Conservation (phyloP, 2,329 filamentous ascomycete species). For the Fusarium torreyae region DNA sequence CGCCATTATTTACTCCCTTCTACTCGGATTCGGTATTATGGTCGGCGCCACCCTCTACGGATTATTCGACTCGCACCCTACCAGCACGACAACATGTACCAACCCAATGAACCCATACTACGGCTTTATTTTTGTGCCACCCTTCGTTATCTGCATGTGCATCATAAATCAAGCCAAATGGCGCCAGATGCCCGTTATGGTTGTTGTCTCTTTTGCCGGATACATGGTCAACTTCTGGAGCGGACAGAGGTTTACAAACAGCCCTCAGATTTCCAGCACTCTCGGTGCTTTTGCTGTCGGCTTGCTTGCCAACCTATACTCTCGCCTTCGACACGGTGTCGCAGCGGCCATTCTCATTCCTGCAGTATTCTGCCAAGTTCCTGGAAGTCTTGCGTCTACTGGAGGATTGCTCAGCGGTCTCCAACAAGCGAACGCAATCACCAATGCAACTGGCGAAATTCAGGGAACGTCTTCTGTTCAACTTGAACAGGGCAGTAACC, state of each 20-base stretch:
- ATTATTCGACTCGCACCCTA: constrained; percentile 69
- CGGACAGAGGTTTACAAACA: constrained; percentile 74
- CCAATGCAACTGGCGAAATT: constrained; percentile 54
- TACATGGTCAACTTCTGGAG: constrained; percentile 85
- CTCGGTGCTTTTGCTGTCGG: constrained; percentile 84
- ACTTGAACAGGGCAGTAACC: constrained; percentile 38
- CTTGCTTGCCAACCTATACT: constrained; percentile 83
- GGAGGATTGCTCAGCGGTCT: constrained; percentile 64
- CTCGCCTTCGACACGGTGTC: constrained; percentile 68
- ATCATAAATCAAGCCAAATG: constrained; percentile 87
- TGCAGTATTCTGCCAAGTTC: constrained; percentile 65
- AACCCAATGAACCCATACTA: constrained; percentile 60
- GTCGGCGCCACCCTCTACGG: constrained; percentile 76
- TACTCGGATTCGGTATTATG: constrained; percentile 81
- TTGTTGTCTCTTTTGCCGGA: constrained; percentile 79
- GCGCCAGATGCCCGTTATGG: constrained; percentile 85
- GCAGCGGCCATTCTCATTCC: constrained; percentile 64
- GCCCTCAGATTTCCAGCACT: constrained; percentile 82
- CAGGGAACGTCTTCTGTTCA: constrained; percentile 55
- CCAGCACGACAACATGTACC: constrained; percentile 59
- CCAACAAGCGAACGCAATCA: constrained; percentile 61
- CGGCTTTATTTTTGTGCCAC: constrained; percentile 80
- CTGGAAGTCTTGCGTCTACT: constrained; percentile 63
- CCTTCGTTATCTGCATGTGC: constrained; percentile 80
- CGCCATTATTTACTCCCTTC: constrained; percentile 80